Evolutionary conservation across 2,329 filamentous ascomycete species (phyloP), one percentile per base, ranked within the genome.

Genomic region (Colletotrichum godetiae): DNA sequence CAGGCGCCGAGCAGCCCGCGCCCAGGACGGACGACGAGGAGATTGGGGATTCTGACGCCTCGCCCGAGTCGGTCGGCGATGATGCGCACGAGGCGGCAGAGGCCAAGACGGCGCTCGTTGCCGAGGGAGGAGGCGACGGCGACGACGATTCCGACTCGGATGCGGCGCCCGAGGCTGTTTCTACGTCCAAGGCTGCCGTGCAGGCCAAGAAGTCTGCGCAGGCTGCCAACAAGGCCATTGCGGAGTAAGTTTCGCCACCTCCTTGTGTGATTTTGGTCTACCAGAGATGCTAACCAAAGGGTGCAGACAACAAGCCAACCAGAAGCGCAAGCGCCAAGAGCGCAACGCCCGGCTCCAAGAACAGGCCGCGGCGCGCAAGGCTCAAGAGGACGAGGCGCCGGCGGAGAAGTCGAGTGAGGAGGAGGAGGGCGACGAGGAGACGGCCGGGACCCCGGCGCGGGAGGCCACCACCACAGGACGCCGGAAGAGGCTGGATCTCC

Each of bases 101-200:
- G 10, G 65, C 68, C 13, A 75, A 76, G 19, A 68, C 76, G 1
- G 78, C 80, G 19, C 77, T 79, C 4, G 81, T 83, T 3, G 82
- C 82, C 1, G 82, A 84, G 4, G 81, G 83, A 8, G 83, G 37
- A 5, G 31, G 1, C 31, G 37, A 42, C 37, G 37, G 82, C 1
- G 37, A 82, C 1, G 84, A 85, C 53, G 83, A 84, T 12, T 86
- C 85, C 62, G 87, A 89, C 59, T 86, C 85, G 55, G 87, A 89
- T 56, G 88, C 90, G 65, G 88, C 88, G 0, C 89, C 89, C 10
- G 89, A 91, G 79, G 89, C 87, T 3, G 85, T 91, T n/a, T 90
- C 89, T 0, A 88, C 88, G 1, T 79, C 81, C 13, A 83, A 84
- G 60, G 87, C 85, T 3, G 88, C 87, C 1, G 84, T 82, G 15